Conservation (phyloP, 192 early-diverging fungal species). For the Chytriomyces confervae region DNA sequence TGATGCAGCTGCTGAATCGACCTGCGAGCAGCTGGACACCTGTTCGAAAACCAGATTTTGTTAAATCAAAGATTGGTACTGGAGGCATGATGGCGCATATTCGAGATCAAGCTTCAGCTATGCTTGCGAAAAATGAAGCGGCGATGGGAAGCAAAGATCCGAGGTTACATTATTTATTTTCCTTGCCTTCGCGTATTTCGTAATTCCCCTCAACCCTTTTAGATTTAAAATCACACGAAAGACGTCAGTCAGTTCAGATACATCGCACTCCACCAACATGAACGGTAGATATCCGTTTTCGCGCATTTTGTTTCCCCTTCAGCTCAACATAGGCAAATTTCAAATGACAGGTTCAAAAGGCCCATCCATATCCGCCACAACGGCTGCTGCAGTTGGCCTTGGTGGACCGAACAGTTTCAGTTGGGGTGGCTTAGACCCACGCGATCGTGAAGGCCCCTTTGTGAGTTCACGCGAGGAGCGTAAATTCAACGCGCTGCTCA, state of each 20-base stretch:
- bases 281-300: neutral
- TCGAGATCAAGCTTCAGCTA: slow-evolving; percentile 25
- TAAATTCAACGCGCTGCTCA: slow-evolving; percentile 46
- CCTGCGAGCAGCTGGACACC: slow-evolving; percentile 15
- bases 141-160: slow-evolving; percentile 9
- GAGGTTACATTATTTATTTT: neutral
- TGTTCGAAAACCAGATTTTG: slow-evolving; percentile 26
- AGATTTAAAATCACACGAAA: slow-evolving; percentile 14
- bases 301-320: neutral
- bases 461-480: slow-evolving; percentile 49
- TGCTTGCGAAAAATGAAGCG: slow-evolving; percentile 8
- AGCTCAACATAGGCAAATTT: no score
- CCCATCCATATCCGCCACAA: slow-evolving; percentile 26
- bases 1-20: slow-evolving; percentile 23
- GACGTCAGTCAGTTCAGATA: slow-evolving; percentile 34
- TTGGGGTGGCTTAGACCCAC: slow-evolving; percentile 49
- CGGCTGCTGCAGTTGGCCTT: slow-evolving; percentile 28
- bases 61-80: slow-evolving; percentile 22
- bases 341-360: neutral
- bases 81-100: slow-evolving; percentile 30
- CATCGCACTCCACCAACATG: slow-evolving; percentile 37
- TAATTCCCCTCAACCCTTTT: neutral
- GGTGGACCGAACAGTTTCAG: slow-evolving; percentile 37
- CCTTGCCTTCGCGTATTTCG: neutral
- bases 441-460: slow-evolving; percentile 41